These are phyloP conservation scores for Heimioporus sp. DNA, from an alignment of 768 basidiomycete genomes.

Conservation along the genomic window DNA sequence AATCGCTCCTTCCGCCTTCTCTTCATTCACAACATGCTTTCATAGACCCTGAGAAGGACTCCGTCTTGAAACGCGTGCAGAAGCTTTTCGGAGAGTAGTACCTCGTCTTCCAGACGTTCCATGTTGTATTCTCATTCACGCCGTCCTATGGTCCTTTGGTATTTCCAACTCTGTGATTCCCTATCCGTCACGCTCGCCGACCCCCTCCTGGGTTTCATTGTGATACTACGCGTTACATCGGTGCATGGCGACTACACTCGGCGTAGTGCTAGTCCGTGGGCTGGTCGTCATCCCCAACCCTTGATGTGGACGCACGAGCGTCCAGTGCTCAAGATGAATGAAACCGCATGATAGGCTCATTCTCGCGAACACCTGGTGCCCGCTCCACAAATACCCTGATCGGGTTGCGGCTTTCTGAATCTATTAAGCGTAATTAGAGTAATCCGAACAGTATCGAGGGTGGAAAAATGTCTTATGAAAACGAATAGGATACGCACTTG, in stretches of 20 bases:
- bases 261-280: conserved; percentile 8
- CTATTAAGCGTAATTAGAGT: conserved; percentile 34
- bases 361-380: conserved; percentile 62
- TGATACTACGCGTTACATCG: conserved; percentile 24
- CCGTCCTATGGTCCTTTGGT: conserved; percentile 5
- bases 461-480: conserved; percentile 5
- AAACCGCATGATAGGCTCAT: conserved; percentile 72
- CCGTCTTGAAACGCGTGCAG: conserved; percentile 93
- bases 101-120: conserved; percentile 12
- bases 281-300: conserved; percentile 7
- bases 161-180: conserved; percentile 8
- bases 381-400: conserved; percentile 71
- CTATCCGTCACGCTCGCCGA: conserved; percentile 6
- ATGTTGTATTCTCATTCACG: conserved; percentile 11
- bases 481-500: conserved; percentile 51
- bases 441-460: conserved; percentile 4
- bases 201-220: conserved; percentile 25
- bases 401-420: conserved; percentile 59
- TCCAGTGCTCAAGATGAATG: conserved; percentile 34
- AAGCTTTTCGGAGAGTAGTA: conserved; percentile 89
- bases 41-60: conserved; percentile 92
- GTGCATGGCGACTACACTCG: conserved; percentile 15
- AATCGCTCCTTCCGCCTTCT: conserved; percentile 2
- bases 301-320: conserved; percentile 8
- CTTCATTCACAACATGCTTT: conserved; percentile 18